A percentile compares a stretch with the other conserved stretches of the same genome.
Evolutionary conservation across 2,329 filamentous ascomycete species (phyloP).

Genomic region (Fusarium ramigenum): DNA sequence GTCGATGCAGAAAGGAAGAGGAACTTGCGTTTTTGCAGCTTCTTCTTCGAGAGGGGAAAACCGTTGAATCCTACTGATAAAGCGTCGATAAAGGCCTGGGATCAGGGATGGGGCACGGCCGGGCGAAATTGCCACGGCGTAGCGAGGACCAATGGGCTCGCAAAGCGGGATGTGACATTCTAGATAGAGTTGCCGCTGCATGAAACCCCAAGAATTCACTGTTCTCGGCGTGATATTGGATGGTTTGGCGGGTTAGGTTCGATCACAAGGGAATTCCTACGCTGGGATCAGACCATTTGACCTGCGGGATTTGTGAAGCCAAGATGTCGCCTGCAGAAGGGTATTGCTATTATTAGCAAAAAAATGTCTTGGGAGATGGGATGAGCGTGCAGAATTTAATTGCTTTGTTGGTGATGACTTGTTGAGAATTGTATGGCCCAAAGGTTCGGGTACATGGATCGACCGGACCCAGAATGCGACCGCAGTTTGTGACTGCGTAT

Average conservation of each 20-base stretch:
- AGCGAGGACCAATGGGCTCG: neutral
- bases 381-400: neutral
- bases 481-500: neutral
- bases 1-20: neutral
- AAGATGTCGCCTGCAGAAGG: neutral
- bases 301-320: constrained; percentile 1
- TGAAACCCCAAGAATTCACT: neutral
- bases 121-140: neutral
- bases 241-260: neutral
- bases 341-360: constrained; percentile 14
- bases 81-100: neutral
- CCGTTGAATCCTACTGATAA: neutral
- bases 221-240: neutral
- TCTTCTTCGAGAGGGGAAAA: constrained; percentile 1
- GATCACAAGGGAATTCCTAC: neutral
- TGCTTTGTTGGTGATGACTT: neutral
- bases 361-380: neutral
- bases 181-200: constrained; percentile 23
- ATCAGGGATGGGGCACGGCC: neutral
- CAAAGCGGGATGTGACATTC: constrained; percentile 13
- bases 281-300: constrained; percentile 9
- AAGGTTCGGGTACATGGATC: constrained; percentile 1
- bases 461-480: constrained; percentile 9
- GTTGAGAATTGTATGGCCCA: neutral
- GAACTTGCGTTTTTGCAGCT: neutral